Conservation (phyloP, 306 rosid genomes). For the Luffa acutangula region DNA sequence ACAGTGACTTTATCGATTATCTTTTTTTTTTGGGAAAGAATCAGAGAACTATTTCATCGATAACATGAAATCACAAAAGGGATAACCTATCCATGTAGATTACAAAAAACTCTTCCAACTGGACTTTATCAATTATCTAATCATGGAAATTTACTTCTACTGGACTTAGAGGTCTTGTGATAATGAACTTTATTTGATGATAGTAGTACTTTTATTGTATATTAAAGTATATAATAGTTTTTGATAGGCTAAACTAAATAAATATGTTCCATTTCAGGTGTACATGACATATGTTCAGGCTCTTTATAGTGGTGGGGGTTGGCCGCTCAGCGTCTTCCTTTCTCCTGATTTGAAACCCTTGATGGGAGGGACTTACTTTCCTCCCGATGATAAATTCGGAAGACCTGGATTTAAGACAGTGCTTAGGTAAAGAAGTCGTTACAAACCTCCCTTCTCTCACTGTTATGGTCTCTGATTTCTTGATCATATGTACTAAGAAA, state of each 20-base stretch:
- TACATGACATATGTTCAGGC: constrained; percentile 98
- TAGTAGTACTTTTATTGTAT: background rate
- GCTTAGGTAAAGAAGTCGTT: constrained; percentile 48
- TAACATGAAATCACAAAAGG: too few species aligned
- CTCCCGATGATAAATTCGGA: constrained; percentile 79
- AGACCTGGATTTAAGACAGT: constrained; percentile 84
- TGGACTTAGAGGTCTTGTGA: background rate
- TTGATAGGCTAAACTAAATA: constrained; percentile 11
- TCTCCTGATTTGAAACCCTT: constrained; percentile 92
- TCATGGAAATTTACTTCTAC: background rate
- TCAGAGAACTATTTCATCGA: too few species aligned
- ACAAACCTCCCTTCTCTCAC: background rate
- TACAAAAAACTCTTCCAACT: too few species aligned
- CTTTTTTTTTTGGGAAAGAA: too few species aligned
- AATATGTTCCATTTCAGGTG: constrained; percentile 37
- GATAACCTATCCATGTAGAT: too few species aligned
- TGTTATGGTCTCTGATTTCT: background rate
- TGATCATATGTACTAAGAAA: background rate
- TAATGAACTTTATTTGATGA: background rate
- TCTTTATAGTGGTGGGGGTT: constrained; percentile 94
- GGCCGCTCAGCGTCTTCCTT: constrained; percentile 87
- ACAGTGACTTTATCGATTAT: background rate
- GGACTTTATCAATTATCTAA: background rate
- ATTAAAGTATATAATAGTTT: background rate
- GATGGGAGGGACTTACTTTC: constrained; percentile 98